These are phyloP conservation scores for Metarhizium robertsii DNA, from an alignment of 2,329 filamentous ascomycete genomes.

Conservation along the genomic window DNA sequence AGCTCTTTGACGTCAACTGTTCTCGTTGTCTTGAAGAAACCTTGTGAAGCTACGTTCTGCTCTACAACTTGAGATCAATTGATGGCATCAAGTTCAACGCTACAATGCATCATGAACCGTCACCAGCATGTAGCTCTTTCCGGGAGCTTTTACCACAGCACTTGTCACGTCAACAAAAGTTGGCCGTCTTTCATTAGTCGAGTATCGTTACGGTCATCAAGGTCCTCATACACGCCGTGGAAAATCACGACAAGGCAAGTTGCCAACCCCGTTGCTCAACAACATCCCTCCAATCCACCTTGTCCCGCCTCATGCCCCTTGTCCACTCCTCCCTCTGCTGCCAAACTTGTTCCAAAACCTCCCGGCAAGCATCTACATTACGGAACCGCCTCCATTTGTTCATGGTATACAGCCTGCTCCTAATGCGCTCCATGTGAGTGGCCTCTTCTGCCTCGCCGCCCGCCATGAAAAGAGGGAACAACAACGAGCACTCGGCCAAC, in stretches of 20 bases:
- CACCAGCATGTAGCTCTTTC: too few species aligned
- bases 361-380: conserved; percentile 4
- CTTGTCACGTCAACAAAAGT: too few species aligned
- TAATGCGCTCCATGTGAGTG: conserved; percentile 1
- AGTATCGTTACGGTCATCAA: background rate
- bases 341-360: conserved; percentile 7
- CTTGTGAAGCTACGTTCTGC: too few species aligned
- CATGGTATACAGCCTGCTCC: conserved; percentile 1
- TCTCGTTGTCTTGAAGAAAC: too few species aligned
- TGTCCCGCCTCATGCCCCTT: background rate
- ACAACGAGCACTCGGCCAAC: background rate
- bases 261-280: conserved; percentile 6
- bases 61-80: too few species aligned
- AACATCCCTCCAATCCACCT: conserved; percentile 6
- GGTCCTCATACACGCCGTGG: background rate
- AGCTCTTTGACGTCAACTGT: too few species aligned
- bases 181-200: too few species aligned
- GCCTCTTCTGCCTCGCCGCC: conserved; percentile 9
- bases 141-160: too few species aligned
- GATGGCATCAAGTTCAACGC: too few species aligned
- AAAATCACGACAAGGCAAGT: conserved; percentile 3
- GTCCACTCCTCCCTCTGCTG: background rate
- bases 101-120: too few species aligned
- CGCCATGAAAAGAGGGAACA: conserved; percentile 10
- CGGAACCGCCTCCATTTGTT: conserved; percentile 5